Conservation (phyloP, 768 basidiomycete genomes). For the Amyloporia xantha region DNA sequence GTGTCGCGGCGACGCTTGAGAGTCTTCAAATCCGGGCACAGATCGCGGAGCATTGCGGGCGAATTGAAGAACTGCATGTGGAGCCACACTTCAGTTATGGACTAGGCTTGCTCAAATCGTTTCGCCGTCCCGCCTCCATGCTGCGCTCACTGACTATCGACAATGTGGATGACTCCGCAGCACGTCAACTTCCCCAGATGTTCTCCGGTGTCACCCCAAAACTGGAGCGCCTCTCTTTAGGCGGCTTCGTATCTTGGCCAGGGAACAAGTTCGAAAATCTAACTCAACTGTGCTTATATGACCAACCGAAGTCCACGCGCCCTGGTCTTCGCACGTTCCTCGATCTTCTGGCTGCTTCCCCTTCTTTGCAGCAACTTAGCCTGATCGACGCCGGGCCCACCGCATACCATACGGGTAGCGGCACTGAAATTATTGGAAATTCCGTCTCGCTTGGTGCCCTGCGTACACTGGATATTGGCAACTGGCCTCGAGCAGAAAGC, state of each 20-base stretch:
- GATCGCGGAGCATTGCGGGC: constrained; percentile 5
- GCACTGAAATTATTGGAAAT: neutral
- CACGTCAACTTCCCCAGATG: constrained; percentile 4
- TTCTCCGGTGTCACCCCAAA: constrained; percentile 7
- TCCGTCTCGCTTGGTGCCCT: neutral
- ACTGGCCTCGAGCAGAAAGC: neutral
- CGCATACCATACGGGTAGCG: neutral
- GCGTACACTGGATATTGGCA: neutral
- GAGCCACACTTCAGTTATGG: neutral
- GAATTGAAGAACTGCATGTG: constrained; percentile 6
- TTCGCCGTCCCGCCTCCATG: neutral
- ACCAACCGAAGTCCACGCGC: neutral
- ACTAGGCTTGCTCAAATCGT: constrained; percentile 3
- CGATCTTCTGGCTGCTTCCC: constrained; percentile 3
- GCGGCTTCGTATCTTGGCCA: constrained; percentile 4
- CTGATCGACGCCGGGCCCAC: neutral
- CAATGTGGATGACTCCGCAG: neutral
- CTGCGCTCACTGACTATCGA: constrained; percentile 2
- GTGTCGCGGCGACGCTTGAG: neutral
- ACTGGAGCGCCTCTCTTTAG: constrained; percentile 6
- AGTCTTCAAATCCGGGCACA: neutral
- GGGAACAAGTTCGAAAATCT: constrained; percentile 8
- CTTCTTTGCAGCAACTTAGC: constrained; percentile 3
- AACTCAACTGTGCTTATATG: constrained; percentile 5
- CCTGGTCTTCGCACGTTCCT: neutral